Evolutionary conservation across 805 yeast genomes (phyloP).

Genomic region (Sporopachydermia lactativora): DNA sequence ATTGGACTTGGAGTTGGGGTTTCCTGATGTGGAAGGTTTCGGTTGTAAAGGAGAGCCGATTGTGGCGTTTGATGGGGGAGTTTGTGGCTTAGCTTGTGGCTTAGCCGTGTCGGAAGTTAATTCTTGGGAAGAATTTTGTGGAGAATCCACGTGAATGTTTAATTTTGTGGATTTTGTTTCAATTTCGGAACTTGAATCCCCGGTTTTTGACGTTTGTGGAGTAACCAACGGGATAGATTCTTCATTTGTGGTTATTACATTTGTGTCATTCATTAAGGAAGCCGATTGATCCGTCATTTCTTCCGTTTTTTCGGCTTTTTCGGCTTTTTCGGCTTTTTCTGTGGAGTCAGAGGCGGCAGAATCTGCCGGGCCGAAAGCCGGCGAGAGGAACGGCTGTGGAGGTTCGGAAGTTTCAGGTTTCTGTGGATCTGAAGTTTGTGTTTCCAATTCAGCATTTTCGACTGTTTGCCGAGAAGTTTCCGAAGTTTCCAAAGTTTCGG

Average conservation of each 20-base stretch:
- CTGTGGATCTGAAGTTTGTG: neutral
- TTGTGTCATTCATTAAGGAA: too few species aligned
- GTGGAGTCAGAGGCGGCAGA: neutral
- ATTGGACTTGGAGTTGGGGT: too few species aligned
- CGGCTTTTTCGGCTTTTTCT: neutral
- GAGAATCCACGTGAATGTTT: neutral
- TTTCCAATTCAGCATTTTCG: neutral
- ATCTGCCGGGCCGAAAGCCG: neutral
- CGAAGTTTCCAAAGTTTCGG: too few species aligned
- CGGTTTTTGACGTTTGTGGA: too few species aligned
- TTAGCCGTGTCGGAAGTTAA: conserved; percentile 1
- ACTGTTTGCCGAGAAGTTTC: too few species aligned
- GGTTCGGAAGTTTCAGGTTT: neutral
- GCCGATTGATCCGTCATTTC: too few species aligned
- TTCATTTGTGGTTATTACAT: too few species aligned
- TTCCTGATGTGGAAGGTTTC: neutral
- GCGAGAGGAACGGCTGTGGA: neutral
- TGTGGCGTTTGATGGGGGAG: neutral
- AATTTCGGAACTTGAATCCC: too few species aligned
- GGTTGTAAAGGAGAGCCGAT: neutral
- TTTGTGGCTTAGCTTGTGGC: neutral
- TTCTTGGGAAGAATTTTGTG: neutral
- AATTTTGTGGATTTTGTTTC: too few species aligned
- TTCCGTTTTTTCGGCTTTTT: neutral
- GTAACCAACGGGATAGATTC: too few species aligned